These are phyloP conservation scores for Acanthamoeba healyi DNA, from an alignment of 208 protist genomes.

Conservation along the genomic window DNA sequence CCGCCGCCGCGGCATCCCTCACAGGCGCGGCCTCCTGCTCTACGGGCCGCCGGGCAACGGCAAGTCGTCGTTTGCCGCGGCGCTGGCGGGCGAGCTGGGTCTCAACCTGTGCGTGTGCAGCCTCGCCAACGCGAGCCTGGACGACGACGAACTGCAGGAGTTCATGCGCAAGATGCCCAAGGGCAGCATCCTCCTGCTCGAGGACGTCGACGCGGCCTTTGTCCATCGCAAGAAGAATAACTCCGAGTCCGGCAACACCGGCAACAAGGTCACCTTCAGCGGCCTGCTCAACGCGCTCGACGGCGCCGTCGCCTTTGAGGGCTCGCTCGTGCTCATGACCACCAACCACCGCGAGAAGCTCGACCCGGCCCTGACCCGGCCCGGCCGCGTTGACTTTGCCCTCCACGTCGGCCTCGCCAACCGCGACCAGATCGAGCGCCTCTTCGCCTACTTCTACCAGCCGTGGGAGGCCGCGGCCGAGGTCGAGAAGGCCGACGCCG, in stretches of 20 bases:
- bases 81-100: constrained; percentile 94
- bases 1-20: background rate
- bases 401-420: constrained; percentile 92
- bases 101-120: constrained; percentile 94
- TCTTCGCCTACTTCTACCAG: constrained; percentile 87
- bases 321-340: constrained; percentile 96
- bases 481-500: too few relatives aligned
- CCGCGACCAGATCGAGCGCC: constrained; percentile 88
- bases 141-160: constrained; percentile 65
- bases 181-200: constrained; percentile 94
- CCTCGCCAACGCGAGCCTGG: background rate
- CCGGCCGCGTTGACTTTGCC: constrained; percentile 95
- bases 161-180: constrained; percentile 93
- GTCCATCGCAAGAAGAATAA: constrained; percentile 69
- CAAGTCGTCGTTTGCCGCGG: constrained; percentile 61
- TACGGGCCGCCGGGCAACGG: too few relatives aligned
- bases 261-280: too few relatives aligned
- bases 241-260: background rate
- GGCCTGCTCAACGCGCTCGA: constrained; percentile 84
- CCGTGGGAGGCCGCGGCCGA: background rate
- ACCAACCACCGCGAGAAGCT: constrained; percentile 97
- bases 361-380: too few relatives aligned
- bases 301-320: constrained; percentile 95
- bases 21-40: too few relatives aligned
- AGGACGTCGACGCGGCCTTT: constrained; percentile 97